A percentile compares a stretch with the other conserved stretches of the same genome.
Conservation (phyloP, 352 stramenopile species). For the Blastocystis sp. region DNA sequence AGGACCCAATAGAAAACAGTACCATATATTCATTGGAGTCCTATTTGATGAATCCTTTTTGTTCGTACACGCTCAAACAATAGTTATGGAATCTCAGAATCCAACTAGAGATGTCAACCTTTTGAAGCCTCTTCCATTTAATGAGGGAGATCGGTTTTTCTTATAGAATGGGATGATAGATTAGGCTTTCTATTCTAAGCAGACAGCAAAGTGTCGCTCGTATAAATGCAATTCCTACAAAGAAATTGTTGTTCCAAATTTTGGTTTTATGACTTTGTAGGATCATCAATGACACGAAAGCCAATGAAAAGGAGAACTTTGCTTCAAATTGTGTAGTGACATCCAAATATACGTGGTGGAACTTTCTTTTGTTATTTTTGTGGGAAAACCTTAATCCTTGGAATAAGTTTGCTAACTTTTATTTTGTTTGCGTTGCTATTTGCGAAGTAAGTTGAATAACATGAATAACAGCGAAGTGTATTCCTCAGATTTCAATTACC, state of each 20-base stretch:
- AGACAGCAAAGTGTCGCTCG: neutral
- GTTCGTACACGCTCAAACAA: neutral
- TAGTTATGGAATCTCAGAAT: too few species aligned
- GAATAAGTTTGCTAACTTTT: conserved; percentile 45
- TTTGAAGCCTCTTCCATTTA: conserved; percentile 16
- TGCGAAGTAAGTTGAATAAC: neutral
- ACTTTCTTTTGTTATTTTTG: conserved; percentile 77
- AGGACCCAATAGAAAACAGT: neutral
- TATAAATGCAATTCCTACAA: neutral
- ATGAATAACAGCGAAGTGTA: conserved; percentile 68
- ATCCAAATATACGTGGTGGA: conserved; percentile 78
- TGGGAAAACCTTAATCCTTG: conserved; percentile 67
- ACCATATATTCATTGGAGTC: neutral
- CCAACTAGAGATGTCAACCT: neutral
- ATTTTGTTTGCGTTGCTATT: conserved; percentile 45
- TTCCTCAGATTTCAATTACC: conserved; percentile 82
- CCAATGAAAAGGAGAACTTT: conserved; percentile 71
- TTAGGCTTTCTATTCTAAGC: neutral
- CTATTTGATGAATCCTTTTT: neutral
- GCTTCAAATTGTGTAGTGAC: conserved; percentile 76
- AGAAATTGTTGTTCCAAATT: neutral
- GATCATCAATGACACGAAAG: conserved; percentile 69
- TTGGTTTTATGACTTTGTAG: neutral
- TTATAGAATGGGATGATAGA: neutral
- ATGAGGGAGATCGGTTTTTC: neutral